Base-by-base conservation (phyloP, 352 stramenopile species). In the Phytophthora tubulina region DNA sequence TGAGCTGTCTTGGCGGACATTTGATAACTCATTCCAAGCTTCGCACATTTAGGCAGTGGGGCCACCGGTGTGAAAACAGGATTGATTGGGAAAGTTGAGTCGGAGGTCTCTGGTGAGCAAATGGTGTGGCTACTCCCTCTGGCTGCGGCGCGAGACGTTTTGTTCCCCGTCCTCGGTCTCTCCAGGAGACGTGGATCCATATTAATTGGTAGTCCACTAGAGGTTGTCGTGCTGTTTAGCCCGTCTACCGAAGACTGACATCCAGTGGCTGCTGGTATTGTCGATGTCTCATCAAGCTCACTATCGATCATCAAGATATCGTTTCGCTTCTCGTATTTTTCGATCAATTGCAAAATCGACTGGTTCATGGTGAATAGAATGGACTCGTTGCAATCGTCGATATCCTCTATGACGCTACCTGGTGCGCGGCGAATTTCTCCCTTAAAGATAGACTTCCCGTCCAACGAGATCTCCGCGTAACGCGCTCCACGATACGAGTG, bases 281-380 rank as follows among this genome's bases (percentile, higher is more conserved):
- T 60, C 14, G 48, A 15, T n/a, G 33, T 15, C 14, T 32, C 64
- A 6, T 27, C 8, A 30, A 36, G 5, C 10, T 54, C 58, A 39
- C 9, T 33, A 13, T 55, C 48, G 27, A 52, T 36, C 38, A 52
- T 39, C 35, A 63, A 33, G 14, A 35, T 63, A 6, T 72, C 60
- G 4, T 73, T 62, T 36, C 83, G 68, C 51, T 86, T 88, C 44
- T 94, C 85, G 74, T 94, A 92, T 61, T 94, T 95, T 62, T 95
- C 88, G 42, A 96, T 95, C 30, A 92, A 67, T 49, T 86, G 73
- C 33, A 97, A 72, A 33, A 94, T 94, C 1, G 78, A 85, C 52
- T 84, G 56, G 63, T 86, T 90, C 35, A 81, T 93, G 3, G 90
- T 96, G 58, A 97, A 97, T 9, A 96, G 66, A 46, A 97, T 96